Conservation (phyloP, 495 filamentous ascomycete species). For the Penicillium subrubescens region DNA sequence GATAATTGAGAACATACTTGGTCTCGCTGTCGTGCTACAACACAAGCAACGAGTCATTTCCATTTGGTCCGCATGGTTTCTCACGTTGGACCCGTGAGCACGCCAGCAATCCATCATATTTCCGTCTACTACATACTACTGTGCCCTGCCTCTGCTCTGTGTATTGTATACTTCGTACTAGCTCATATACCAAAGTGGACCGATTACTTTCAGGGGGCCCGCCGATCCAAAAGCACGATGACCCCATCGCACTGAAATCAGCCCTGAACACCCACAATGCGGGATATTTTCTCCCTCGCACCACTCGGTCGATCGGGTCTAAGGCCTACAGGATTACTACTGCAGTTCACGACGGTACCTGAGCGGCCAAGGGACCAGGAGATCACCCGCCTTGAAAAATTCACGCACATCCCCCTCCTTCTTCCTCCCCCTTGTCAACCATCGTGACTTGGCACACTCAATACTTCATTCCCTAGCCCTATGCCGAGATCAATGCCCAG, state of each 20-base stretch:
- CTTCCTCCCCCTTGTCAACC: neutral
- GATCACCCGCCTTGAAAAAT: slow-evolving; percentile 22
- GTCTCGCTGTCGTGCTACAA: slow-evolving; percentile 8
- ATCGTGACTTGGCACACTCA: neutral
- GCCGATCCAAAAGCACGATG: slow-evolving; percentile 24
- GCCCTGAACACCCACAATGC: slow-evolving; percentile 11
- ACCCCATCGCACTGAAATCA: slow-evolving; percentile 20
- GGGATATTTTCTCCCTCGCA: slow-evolving; percentile 27
- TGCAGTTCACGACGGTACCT: slow-evolving; percentile 24
- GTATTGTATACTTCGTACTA: slow-evolving; percentile 3
- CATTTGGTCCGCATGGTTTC: slow-evolving; percentile 8
- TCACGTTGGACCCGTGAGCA: too few species aligned
- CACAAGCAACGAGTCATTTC: slow-evolving; percentile 13
- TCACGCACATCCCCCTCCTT: slow-evolving; percentile 11
- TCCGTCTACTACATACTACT: neutral
- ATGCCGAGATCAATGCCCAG: slow-evolving; percentile 11
- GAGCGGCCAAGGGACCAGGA: slow-evolving; percentile 5
- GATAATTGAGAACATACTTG: neutral
- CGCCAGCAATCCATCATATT: neutral
- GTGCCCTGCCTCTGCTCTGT: slow-evolving; percentile 3
- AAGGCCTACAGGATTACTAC: slow-evolving; percentile 12
- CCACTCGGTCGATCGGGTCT: slow-evolving; percentile 23
- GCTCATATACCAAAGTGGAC: slow-evolving; percentile 6
- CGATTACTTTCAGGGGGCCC: slow-evolving; percentile 7
- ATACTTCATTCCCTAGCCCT: neutral